Conservation (phyloP, 108 stramenopile genomes). For the Nitzschia sp. region DNA sequence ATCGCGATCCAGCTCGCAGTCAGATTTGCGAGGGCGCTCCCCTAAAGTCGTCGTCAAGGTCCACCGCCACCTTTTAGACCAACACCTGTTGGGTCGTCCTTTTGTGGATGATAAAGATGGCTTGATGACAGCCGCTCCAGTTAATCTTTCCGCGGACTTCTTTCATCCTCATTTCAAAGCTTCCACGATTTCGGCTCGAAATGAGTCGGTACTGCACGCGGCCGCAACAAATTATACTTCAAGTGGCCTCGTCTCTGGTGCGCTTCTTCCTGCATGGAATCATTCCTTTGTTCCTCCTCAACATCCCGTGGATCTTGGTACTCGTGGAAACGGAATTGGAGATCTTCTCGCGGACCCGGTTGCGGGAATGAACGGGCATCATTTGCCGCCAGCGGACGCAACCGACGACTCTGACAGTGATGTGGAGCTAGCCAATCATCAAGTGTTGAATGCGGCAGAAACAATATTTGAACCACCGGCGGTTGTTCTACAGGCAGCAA, state of each 20-base stretch:
- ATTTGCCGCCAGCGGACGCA: not conserved
- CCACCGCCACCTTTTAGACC: slow-evolving; percentile 81
- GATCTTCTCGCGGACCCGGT: not conserved
- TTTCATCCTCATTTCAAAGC: slow-evolving; percentile 65
- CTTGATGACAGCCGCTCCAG: slow-evolving; percentile 42
- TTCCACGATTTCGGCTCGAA: not conserved
- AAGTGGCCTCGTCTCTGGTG: not conserved
- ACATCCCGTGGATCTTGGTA: not conserved
- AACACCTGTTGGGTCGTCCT: slow-evolving; percentile 54
- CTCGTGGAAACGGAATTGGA: not conserved
- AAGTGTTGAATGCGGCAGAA: not conserved
- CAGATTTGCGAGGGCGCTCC: slow-evolving; percentile 11
- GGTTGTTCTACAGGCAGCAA: not conserved
- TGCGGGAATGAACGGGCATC: not conserved
- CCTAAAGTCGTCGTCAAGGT: slow-evolving; percentile 56
- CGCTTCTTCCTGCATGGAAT: not conserved
- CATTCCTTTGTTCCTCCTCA: not conserved
- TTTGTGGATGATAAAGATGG: slow-evolving; percentile 57
- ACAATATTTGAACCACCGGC: slow-evolving; percentile 11
- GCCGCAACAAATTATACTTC: not conserved
- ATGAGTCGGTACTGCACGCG: not conserved
- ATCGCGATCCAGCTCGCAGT: slow-evolving; percentile 26
- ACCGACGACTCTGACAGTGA: slow-evolving; percentile 30
- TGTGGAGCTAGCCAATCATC: slow-evolving; percentile 4
- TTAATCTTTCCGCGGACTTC: slow-evolving; percentile 73